Evolutionary conservation across 2,329 filamentous ascomycete genomes (phyloP).

Genomic region (Rutstroemia sp.): DNA sequence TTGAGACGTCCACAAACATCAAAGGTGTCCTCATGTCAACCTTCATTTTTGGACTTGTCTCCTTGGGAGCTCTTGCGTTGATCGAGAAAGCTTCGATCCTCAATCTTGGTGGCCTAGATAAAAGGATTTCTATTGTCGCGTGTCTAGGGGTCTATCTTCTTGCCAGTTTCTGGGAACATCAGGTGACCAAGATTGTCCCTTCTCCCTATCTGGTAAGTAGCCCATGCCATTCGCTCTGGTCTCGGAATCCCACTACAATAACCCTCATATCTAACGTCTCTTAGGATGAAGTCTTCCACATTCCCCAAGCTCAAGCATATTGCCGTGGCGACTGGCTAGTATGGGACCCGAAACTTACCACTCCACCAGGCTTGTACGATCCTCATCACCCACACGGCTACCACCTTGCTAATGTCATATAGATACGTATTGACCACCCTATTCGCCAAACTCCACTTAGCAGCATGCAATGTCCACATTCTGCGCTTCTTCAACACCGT

Average conservation of each 20-base stretch:
- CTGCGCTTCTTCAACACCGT: conserved; percentile 45
- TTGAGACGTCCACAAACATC: background rate
- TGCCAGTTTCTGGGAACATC: conserved; percentile 20
- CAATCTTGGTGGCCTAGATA: background rate
- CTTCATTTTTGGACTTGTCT: background rate
- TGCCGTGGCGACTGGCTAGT: conserved; percentile 64
- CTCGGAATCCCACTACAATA: background rate
- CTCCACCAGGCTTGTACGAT: conserved; percentile 74
- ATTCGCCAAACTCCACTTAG: conserved; percentile 29
- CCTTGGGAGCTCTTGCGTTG: background rate
- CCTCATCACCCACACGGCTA: conserved; percentile 12
- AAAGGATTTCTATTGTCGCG: background rate
- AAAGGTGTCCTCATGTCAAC: conserved; percentile 21
- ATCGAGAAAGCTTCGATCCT: background rate
- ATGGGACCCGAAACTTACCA: conserved; percentile 98
- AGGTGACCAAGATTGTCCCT: conserved; percentile 23
- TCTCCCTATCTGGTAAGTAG: conserved; percentile 24
- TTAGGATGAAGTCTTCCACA: conserved; percentile 81
- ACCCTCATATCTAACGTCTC: background rate
- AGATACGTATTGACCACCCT: conserved; percentile 43
- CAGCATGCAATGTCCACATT: conserved; percentile 34
- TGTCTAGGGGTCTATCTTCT: background rate
- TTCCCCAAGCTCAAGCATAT: conserved; percentile 85
- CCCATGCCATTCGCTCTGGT: background rate
- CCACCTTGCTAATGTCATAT: conserved; percentile 17